phyloP scores from a whole-genome alignment of 805 yeast genomes.

The Candida tibetensis region DNA sequence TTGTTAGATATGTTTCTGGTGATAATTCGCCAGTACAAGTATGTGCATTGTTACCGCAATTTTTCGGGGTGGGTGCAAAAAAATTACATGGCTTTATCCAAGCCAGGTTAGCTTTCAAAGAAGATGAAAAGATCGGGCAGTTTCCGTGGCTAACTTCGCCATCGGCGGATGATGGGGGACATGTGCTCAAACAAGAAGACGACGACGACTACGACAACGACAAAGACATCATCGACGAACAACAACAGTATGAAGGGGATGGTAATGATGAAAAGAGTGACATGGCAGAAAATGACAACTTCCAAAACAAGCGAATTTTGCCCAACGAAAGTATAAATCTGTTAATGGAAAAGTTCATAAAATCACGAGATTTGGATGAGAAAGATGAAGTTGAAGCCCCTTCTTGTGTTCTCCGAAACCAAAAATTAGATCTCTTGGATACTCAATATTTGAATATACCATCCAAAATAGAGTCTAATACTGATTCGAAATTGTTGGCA shows the following conservation, averaged over 20 bases:
- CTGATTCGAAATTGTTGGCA: slow-evolving; percentile 20
- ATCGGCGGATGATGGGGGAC: slow-evolving; percentile 4
- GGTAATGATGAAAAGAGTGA: neutral
- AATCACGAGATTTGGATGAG: slow-evolving; percentile 23
- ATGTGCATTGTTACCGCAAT: slow-evolving; percentile 53
- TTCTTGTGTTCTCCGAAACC: slow-evolving; percentile 9
- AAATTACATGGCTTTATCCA: slow-evolving; percentile 44
- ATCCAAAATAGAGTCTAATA: slow-evolving; percentile 5
- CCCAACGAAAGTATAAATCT: slow-evolving; percentile 8
- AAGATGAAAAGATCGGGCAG: slow-evolving; percentile 65
- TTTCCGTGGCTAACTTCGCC: slow-evolving; percentile 33
- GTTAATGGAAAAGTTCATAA: slow-evolving; percentile 34
- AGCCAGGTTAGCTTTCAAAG: slow-evolving; percentile 65
- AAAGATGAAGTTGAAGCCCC: neutral
- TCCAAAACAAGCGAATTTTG: slow-evolving; percentile 3
- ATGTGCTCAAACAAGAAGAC: slow-evolving; percentile 10
- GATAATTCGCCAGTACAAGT: slow-evolving; percentile 44
- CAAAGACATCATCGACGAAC: slow-evolving; percentile 1
- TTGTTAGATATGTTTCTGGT: slow-evolving; percentile 63
- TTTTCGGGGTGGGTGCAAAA: slow-evolving; percentile 1
- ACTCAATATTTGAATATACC: slow-evolving; percentile 18
- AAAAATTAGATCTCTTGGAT: slow-evolving; percentile 15
- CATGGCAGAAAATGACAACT: neutral
- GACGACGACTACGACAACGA: slow-evolving; percentile 3
- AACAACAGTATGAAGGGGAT: slow-evolving; percentile 3